Evolutionary conservation across 169 alveolate genomes (phyloP), one percentile per base, ranked within the genome.

Genomic region (Plasmodium malariae): DNA sequence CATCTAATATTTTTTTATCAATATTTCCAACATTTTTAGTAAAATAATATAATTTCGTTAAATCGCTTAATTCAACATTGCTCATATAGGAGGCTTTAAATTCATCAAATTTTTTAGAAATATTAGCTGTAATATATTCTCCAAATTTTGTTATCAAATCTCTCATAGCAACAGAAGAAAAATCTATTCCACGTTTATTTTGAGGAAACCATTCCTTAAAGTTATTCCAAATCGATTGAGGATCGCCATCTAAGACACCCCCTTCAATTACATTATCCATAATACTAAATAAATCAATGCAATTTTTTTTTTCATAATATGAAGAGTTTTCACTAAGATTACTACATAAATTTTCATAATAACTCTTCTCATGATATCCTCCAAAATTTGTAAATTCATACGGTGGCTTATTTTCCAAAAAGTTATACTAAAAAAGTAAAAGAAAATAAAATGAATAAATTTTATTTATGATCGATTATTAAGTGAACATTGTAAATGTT

Each of bases 1-100:
- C 24, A 21, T 12, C 0, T 9, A 19, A 3, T 19, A 62, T 26
- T 0, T n/a, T 5, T 0, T 0, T 0, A 7, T 24, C 3, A 62
- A 62, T 62, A 0, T 24, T 17, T 62, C n/a, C 71, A 28, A 62
- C 37, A 24, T 62, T 62, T 24, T 62, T 26, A 0, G 48, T n/a
- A 2, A 62, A 62, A 62, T 62, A 62, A 62, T 19, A 62, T 9
- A 62, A 24, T 37, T n/a, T 62, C 1, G 71, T 37, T 62, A 62
- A 19, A 21, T 62, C 11, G 28, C 0, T 17, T 28, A 62, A 17
- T 2, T 62, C 71, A 37, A 3, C 3, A 24, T 26, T n/a, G 6
- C 7, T 62, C 14, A 4, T 34, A 62, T 62, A 19, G 7, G 45
- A 2, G 3, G 7, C 37, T 21, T 26, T 62, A 62, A 21, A 62